phyloP scores from a whole-genome alignment of 768 basidiomycete species.

The Lactarius deliciosus region DNA sequence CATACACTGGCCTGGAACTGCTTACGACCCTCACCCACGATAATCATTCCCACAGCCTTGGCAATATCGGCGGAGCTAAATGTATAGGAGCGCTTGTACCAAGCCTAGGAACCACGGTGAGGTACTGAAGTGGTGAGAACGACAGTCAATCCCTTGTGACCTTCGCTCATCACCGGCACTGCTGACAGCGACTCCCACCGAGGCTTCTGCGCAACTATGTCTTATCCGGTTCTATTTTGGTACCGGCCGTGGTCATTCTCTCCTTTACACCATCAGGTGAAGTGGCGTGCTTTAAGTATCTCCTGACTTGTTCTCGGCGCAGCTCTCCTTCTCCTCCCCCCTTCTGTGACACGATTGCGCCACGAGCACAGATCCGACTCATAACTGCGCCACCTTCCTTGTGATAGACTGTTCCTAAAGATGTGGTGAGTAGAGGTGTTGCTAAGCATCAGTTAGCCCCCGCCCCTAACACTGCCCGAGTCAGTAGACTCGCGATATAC shows the following conservation, averaged over 20 bases:
- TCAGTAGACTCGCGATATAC: neutral
- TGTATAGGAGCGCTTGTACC: neutral
- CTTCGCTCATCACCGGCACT: slow-evolving; percentile 5
- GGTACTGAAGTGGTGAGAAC: slow-evolving; percentile 9
- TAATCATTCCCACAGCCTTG: neutral
- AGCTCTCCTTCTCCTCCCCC: slow-evolving; percentile 7
- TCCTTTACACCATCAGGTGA: neutral
- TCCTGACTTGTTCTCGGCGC: neutral
- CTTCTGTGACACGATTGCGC: neutral
- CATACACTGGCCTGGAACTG: neutral
- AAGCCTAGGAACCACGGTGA: neutral
- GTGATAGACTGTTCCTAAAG: neutral
- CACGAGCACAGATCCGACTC: neutral
- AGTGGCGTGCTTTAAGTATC: slow-evolving; percentile 8
- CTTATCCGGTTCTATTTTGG: slow-evolving; percentile 1
- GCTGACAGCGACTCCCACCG: slow-evolving; percentile 15
- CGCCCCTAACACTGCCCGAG: neutral
- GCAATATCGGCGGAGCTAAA: neutral
- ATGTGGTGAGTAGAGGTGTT: slow-evolving; percentile 8
- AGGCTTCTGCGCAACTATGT: slow-evolving; percentile 21
- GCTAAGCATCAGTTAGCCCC: neutral
- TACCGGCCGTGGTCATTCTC: neutral
- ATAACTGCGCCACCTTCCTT: neutral
- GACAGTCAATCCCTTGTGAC: slow-evolving; percentile 7
- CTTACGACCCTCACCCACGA: neutral